Conservation (phyloP, 352 stramenopile genomes). For the Phytophthora pinifolia region DNA sequence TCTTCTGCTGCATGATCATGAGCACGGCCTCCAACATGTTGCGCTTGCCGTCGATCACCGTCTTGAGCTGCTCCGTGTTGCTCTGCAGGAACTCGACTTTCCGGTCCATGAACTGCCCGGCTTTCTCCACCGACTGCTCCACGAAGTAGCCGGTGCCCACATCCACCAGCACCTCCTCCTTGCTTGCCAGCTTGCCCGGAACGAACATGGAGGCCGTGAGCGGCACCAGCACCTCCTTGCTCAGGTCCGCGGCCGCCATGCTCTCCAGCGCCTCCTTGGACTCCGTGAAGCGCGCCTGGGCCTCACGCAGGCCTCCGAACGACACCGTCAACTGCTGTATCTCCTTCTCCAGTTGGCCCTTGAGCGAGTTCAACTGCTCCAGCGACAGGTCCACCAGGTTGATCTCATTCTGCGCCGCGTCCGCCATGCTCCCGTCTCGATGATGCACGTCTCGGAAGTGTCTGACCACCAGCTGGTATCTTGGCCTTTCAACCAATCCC, state of each 20-base stretch:
- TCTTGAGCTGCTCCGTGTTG: slow-evolving; percentile 93
- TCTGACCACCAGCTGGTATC: slow-evolving; percentile 22
- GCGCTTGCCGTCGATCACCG: slow-evolving; percentile 79
- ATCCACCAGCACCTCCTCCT: slow-evolving; percentile 91
- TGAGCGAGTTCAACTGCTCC: slow-evolving; percentile 93
- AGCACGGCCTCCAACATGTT: slow-evolving; percentile 82
- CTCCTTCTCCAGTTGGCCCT: slow-evolving; percentile 87
- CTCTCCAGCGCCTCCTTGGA: slow-evolving; percentile 73
- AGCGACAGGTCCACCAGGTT: slow-evolving; percentile 90
- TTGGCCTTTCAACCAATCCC: slow-evolving; percentile 26
- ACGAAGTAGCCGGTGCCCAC: slow-evolving; percentile 96
- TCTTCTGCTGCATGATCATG: slow-evolving; percentile 86
- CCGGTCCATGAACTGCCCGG: slow-evolving; percentile 90
- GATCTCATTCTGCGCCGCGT: slow-evolving; percentile 48
- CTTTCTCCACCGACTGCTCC: slow-evolving; percentile 90
- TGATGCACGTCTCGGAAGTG: slow-evolving; percentile 19
- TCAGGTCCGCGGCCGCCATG: slow-evolving; percentile 56
- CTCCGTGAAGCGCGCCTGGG: slow-evolving; percentile 75
- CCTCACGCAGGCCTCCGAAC: slow-evolving; percentile 70
- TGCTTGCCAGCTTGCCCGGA: slow-evolving; percentile 84
- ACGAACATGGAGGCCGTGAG: slow-evolving; percentile 96
- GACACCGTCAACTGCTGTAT: slow-evolving; percentile 74
- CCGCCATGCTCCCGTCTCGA: slow-evolving; percentile 39
- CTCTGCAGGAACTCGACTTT: slow-evolving; percentile 92
- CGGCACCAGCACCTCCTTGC: slow-evolving; percentile 92